A percentile compares a stretch with the other conserved stretches of the same genome.
These are phyloP conservation scores for Schizochytrium sp. DNA, from an alignment of 108 stramenopile species.

Conservation along the genomic window DNA sequence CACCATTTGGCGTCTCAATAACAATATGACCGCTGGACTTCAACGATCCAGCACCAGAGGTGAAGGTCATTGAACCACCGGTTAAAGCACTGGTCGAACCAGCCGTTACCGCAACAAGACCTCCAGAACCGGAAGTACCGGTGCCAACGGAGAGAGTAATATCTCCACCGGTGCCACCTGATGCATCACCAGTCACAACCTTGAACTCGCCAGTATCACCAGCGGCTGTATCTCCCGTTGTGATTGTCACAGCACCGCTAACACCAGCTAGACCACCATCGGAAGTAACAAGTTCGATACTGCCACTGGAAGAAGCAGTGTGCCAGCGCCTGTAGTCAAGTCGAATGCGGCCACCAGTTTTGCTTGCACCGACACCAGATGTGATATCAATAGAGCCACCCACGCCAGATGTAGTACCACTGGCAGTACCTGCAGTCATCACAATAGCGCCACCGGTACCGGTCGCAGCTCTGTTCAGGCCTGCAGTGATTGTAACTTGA, in stretches of 20 bases:
- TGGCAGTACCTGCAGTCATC: slow-evolving; percentile 52
- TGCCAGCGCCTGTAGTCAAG: background rate
- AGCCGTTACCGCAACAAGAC: slow-evolving; percentile 58
- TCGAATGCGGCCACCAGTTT: background rate
- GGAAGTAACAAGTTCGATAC: slow-evolving; percentile 7
- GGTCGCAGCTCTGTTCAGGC: slow-evolving; percentile 43
- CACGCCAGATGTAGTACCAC: background rate
- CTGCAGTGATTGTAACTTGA: too few species aligned
- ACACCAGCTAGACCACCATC: background rate
- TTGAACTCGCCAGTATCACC: slow-evolving; percentile 8
- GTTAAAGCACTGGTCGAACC: slow-evolving; percentile 34
- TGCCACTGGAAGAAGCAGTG: background rate
- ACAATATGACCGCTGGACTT: slow-evolving; percentile 70
- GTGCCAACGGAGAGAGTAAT: slow-evolving; percentile 67
- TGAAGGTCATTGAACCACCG: slow-evolving; percentile 68
- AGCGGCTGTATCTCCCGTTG: background rate
- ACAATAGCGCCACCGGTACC: slow-evolving; percentile 62
- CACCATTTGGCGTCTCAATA: slow-evolving; percentile 69
- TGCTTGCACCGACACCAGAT: too few species aligned
- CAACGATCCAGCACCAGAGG: slow-evolving; percentile 68
- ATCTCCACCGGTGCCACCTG: slow-evolving; percentile 68
- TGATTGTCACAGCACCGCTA: background rate
- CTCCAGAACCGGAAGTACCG: slow-evolving; percentile 64
- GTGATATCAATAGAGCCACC: too few species aligned
- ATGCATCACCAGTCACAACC: background rate